Conservation (phyloP, 1,284 basidiomycete species). For the Blastosporella zonata region DNA sequence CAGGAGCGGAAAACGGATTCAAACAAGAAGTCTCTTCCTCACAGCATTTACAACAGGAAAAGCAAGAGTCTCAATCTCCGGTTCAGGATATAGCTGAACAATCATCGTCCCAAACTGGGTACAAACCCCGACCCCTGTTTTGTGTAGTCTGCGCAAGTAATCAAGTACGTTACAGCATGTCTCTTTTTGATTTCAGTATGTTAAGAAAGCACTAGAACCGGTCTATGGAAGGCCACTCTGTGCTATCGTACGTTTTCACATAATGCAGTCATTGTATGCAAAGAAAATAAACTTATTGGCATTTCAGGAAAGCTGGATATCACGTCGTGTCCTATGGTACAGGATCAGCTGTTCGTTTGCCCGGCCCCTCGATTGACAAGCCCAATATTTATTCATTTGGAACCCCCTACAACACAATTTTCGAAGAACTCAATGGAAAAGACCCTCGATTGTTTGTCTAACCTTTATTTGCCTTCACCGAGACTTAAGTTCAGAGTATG, state of each 20-base stretch:
- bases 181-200: slow-evolving; percentile 1
- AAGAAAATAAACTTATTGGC: slow-evolving; percentile 3
- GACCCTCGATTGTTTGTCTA: slow-evolving; percentile 77
- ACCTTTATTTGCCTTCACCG: neutral
- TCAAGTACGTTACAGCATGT: slow-evolving; percentile 58
- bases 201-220: slow-evolving; percentile 70
- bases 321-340: slow-evolving; percentile 94
- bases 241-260: slow-evolving; percentile 67
- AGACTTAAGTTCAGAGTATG: neutral
- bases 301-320: slow-evolving; percentile 77
- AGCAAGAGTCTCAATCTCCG: slow-evolving; percentile 1
- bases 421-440: slow-evolving; percentile 86
- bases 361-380: slow-evolving; percentile 95
- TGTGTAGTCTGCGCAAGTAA: slow-evolving; percentile 99
- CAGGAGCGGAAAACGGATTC: slow-evolving; percentile 19
- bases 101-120: slow-evolving; percentile 26
- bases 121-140: slow-evolving; percentile 77
- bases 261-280: neutral
- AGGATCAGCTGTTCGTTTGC: slow-evolving; percentile 94
- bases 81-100: neutral
- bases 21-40: slow-evolving; percentile 13
- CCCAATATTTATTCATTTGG: slow-evolving; percentile 98
- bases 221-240: slow-evolving; percentile 98
- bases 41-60: slow-evolving; percentile 9
- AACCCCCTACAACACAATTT: slow-evolving; percentile 97